A percentile compares a stretch with the other conserved stretches of the same genome.
Evolutionary conservation across 1,284 basidiomycete species (phyloP).

Genomic region (Cutaneotrichosporon daszewskae): DNA sequence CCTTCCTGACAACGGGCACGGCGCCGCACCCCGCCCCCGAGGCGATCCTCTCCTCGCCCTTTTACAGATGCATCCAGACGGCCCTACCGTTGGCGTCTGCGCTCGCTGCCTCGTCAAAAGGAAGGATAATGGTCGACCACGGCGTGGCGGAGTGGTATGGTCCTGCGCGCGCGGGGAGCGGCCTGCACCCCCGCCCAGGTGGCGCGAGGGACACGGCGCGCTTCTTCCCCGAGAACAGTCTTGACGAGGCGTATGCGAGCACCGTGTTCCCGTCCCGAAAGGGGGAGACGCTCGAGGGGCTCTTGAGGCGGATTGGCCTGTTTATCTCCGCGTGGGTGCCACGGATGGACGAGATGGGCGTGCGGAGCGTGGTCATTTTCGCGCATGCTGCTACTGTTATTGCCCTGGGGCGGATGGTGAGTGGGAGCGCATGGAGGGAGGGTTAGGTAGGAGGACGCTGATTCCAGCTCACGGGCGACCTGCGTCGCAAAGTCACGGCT

Average conservation of each 20-base stretch:
- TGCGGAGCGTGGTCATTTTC: constrained; percentile 47
- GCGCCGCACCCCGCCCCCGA: constrained; percentile 37
- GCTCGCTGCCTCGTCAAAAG: constrained; percentile 1
- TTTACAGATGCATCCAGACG: constrained; percentile 54
- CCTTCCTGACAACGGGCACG: constrained; percentile 27
- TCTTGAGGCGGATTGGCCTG: constrained; percentile 43
- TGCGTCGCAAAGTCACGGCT: constrained; percentile 30
- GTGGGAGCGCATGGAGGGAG: constrained; percentile 21
- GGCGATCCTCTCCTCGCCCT: constrained; percentile 40
- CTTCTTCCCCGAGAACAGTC: constrained; percentile 30
- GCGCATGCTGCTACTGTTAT: constrained; percentile 52
- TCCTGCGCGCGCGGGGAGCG: constrained; percentile 17
- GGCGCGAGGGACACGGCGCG: constrained; percentile 17
- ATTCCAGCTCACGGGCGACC: constrained; percentile 13
- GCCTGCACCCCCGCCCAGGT: constrained; percentile 43
- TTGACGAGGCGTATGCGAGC: constrained; percentile 40
- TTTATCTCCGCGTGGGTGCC: constrained; percentile 38
- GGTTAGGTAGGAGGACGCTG: background rate
- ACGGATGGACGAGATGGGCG: constrained; percentile 38
- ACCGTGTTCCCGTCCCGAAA: constrained; percentile 47
- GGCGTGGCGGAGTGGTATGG: constrained; percentile 14
- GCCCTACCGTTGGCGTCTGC: constrained; percentile 42
- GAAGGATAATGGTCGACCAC: constrained; percentile 10
- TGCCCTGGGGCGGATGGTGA: constrained; percentile 44
- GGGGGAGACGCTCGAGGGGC: constrained; percentile 48